Evolutionary conservation across 2,329 filamentous ascomycete species (phyloP), one percentile per base, ranked within the genome.

Genomic region (Bipolaris sorokiniana): DNA sequence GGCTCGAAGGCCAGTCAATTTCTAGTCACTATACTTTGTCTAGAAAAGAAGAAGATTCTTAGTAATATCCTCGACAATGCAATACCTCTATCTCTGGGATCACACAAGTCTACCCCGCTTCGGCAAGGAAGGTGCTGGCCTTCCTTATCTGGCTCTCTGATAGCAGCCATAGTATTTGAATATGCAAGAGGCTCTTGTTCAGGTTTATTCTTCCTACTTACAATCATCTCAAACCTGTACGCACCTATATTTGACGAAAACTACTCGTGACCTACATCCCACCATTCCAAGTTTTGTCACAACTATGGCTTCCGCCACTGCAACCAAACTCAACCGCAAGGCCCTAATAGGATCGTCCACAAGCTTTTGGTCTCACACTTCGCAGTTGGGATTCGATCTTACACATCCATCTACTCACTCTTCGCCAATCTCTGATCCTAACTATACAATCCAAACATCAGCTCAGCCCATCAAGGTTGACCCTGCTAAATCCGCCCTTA

Each of bases 291-390:
- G 15, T 26, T 28, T 28, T 28, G 15, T 6, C 38, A 20, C 31
- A 18, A 38, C 33, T 20, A 61, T 56, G 57, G 38, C 54, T 18
- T 59, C 59, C 38, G 50, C 34, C 15, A 31, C 31, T 20, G 20
- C 55, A 26, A 16, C 22, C 11, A 28, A 51, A 48, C 18, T 51
- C 11, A 47, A 58, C 26, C 69, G 70, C 34, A 75, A 74, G 66
- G 69, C 76, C 34, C 57, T 79, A 50, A 79, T 82, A 55, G 81
- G 80, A 57, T 71, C 73, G 38, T 56, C 66, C 9, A 62, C 68
- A 15, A 79, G 77, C 63, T 80, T 80, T 69, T 82, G 81, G 81
- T 72, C 78, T 5, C 78, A 81, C 63, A 77, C 77, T 36, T 71
- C 74, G 2, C 55, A 55, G n/a, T 74, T 65, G 10, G 80, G 78